Evolutionary conservation across 2,329 filamentous ascomycete genomes (phyloP), one percentile per base, ranked within the genome.

Genomic region (Cordyceps fumosorosea): DNA sequence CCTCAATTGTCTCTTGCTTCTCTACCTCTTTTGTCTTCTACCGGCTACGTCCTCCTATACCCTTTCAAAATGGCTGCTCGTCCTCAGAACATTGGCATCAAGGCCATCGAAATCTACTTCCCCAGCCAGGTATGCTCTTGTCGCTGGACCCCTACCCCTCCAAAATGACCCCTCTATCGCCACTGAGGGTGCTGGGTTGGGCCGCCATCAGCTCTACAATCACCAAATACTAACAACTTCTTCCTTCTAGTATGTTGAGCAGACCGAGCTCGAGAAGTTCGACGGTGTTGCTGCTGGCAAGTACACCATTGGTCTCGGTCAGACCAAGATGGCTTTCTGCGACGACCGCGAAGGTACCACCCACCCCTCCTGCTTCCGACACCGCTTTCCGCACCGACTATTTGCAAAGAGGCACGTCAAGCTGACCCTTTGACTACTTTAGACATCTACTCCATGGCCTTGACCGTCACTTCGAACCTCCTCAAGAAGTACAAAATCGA

Each of bases 261-360:
- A 95, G 79, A 76, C 81, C 63, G 89, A 93, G 75, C 84, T 95
- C 66, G 90, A 93, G 77, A 90, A 91, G 78, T 91, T 91, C 78
- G 90, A 95, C 84, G 90, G 89, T 75, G 89, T 91, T 71, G 84
- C 84, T 74, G 76, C 86, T 62, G 90, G 90, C 68, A 95, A 95
- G 80, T 95, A 95, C 83, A 95, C 90, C 72, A 93, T 95, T 78
- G 90, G 90, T 76, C 88, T 95, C 62, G 90, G 90, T 71, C 90
- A 95, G 84, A 93, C 89, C 74, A 91, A 90, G 80, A 95, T 95
- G 90, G 88, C 87, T 81, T 95, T 95, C 80, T 93, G 90, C 76
- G 90, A 95, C 77, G 90, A 95, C 73, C 87, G 89, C 73, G 90
- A 95, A 81, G 90, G 90, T 92, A 75, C 76, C 80, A 55, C 63